Base-by-base conservation (phyloP, 106 monocot genomes). In the Gastrodia elata region DNA sequence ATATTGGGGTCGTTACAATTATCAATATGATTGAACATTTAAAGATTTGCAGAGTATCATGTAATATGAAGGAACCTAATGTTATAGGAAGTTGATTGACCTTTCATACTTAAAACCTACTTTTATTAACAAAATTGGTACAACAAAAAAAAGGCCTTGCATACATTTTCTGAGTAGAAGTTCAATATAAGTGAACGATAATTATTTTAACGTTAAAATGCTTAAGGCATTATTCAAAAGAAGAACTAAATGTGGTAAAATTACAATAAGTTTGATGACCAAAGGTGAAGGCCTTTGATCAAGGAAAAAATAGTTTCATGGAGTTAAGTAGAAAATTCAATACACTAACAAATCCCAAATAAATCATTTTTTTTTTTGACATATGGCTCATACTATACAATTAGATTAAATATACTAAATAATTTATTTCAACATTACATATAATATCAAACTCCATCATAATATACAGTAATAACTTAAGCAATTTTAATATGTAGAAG, bases 241-340 rank as follows among this genome's bases (percentile, higher is more conserved):
- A 20, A n/a, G 67, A 67, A 67, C 37, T 0, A 67, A 2, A 37
- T 8, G n/a, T 9, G 5, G 13, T 5, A 38, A 6, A 67, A 67
- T 1, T 18, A 67, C 14, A 67, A 67, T 67, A 6, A 36, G 35
- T 6, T n/a, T 67, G 5, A 18, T 36, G 32, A 61, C 38, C 6
- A 32, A 67, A 67, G 35, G 67, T 37, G 38, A n/a, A 38, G 38
- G 20, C 8, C 52, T 5, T 6, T 22, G 6, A 61, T 28, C 13
- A n/a, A 3, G 28, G 13, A 61, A 35, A 67, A 67, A 0, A 67
- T 1, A 18, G 3, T 4, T 67, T 2, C 34, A 11, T 14, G 36
- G n/a, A n/a, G 37, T 37, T 67, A 37, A 67, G 37, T 5, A 37
- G 5, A 77, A 70, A 77, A 75, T 39, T 6, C 34, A 30, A 70